Evolutionary conservation across 768 basidiomycete species (phyloP).

Genomic region (Boletus vinaceobasis): DNA sequence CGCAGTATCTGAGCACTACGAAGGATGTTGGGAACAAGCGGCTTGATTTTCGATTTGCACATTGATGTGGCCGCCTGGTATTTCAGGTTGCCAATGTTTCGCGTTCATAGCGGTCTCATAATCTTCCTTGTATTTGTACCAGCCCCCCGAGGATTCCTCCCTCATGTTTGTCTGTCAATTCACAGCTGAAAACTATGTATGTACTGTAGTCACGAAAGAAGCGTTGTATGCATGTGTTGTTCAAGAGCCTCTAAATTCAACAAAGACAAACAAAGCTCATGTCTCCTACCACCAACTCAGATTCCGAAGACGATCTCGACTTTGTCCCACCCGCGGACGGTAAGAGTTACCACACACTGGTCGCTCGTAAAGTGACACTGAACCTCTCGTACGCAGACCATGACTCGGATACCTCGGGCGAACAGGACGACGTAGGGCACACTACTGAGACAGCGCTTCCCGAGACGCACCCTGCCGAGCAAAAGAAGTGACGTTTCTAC

Average conservation of each 20-base stretch:
- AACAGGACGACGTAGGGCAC: slow-evolving; percentile 34
- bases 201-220: background rate
- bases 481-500: slow-evolving; percentile 40
- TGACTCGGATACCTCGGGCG: slow-evolving; percentile 41
- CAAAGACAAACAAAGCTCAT: slow-evolving; percentile 27
- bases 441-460: slow-evolving; percentile 12
- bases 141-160: too few species aligned
- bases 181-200: too few species aligned
- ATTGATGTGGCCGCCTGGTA: too few species aligned
- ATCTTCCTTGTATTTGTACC: too few species aligned
- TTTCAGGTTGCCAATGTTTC: slow-evolving; percentile 38
- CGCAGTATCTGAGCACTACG: too few species aligned
- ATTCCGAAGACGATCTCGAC: slow-evolving; percentile 63
- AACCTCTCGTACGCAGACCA: background rate
- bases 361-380: background rate
- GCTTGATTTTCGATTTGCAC: too few species aligned
- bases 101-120: background rate
- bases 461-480: slow-evolving; percentile 37
- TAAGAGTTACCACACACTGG: slow-evolving; percentile 7
- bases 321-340: slow-evolving; percentile 55
- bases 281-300: slow-evolving; percentile 35
- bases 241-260: slow-evolving; percentile 23
- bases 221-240: slow-evolving; percentile 17
- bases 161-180: too few species aligned
- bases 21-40: slow-evolving; percentile 29